These are phyloP conservation scores for Lavandula angustifolia DNA, from an alignment of 257 asterid genomes.

Conservation along the genomic window DNA sequence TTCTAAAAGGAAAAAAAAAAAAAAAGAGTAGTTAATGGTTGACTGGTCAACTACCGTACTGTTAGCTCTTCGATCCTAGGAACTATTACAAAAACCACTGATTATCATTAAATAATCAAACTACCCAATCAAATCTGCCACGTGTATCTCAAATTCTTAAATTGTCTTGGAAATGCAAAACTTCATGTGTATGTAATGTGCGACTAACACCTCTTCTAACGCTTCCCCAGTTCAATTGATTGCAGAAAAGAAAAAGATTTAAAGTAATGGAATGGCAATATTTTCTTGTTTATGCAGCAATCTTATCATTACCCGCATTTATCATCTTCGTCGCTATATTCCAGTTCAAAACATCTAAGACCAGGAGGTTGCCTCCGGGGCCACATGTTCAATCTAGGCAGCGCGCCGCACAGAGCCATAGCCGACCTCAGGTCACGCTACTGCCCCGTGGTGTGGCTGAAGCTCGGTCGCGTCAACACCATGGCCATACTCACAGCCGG, in stretches of 20 bases:
- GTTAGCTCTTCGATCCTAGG: no score
- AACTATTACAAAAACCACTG: no score
- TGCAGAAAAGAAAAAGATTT: not conserved
- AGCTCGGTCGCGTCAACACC: slow-evolving; percentile 52
- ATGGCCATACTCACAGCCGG: slow-evolving; percentile 42
- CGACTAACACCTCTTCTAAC: no score
- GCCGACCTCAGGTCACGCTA: slow-evolving; percentile 35
- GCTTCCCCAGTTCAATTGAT: no score
- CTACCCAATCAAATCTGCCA: not conserved
- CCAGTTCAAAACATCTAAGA: not conserved
- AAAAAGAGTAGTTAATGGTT: no score
- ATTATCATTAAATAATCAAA: not conserved
- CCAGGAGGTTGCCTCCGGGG: slow-evolving; percentile 42
- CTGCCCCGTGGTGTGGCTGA: slow-evolving; percentile 54
- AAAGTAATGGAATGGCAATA: slow-evolving; percentile 31
- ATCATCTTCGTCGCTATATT: slow-evolving; percentile 19
- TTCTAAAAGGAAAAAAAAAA: no score
- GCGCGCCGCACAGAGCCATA: slow-evolving; percentile 43
- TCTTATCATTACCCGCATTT: slow-evolving; percentile 26
- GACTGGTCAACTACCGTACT: no score
- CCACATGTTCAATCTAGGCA: slow-evolving; percentile 51
- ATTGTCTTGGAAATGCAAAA: no score
- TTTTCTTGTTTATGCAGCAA: slow-evolving; percentile 26
- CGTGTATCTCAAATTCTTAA: not conserved
- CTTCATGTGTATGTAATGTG: no score